Percentiles rank a stretch among this genome's conserved stretches.
phyloP scores from a whole-genome alignment of 345 rosid genomes.

The Boechera retrofracta region DNA sequence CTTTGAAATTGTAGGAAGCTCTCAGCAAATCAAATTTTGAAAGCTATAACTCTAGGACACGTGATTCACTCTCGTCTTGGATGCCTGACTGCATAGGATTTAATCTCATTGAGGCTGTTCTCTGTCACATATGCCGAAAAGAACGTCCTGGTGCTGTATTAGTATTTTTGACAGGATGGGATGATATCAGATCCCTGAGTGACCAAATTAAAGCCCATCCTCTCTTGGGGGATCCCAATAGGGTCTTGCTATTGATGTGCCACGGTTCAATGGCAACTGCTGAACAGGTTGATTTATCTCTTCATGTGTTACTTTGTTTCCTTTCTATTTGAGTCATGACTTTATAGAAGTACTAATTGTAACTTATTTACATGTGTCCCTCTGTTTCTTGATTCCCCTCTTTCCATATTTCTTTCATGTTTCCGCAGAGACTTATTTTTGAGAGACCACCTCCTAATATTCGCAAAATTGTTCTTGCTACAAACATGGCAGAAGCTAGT shows the following conservation, averaged over 20 bases:
- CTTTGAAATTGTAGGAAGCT: slow-evolving; percentile 71
- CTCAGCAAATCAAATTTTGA: slow-evolving; percentile 85
- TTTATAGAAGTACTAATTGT: not conserved
- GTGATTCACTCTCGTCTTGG: slow-evolving; percentile 92
- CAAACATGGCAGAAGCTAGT: slow-evolving; percentile 99
- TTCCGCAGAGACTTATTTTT: slow-evolving; percentile 84
- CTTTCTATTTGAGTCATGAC: slow-evolving; percentile 15
- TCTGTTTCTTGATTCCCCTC: slow-evolving; percentile 4
- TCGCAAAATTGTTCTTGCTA: slow-evolving; percentile 91
- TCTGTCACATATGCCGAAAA: slow-evolving; percentile 95
- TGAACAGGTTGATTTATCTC: slow-evolving; percentile 68
- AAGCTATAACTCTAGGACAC: slow-evolving; percentile 76
- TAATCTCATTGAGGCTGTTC: slow-evolving; percentile 92
- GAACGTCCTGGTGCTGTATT: slow-evolving; percentile 92
- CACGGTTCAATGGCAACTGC: slow-evolving; percentile 99
- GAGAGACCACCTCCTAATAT: slow-evolving; percentile 80
- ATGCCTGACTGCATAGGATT: slow-evolving; percentile 94
- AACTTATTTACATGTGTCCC: slow-evolving; percentile 10
- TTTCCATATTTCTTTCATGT: slow-evolving; percentile 26
- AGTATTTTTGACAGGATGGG: slow-evolving; percentile 99
- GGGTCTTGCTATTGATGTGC: slow-evolving; percentile 84
- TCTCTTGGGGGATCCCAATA: slow-evolving; percentile 95
- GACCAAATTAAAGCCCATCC: slow-evolving; percentile 98
- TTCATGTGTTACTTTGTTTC: slow-evolving; percentile 14
- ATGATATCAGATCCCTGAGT: slow-evolving; percentile 87